Base-by-base conservation (phyloP, 1,284 basidiomycete species). In the Schizophyllum amplum region DNA sequence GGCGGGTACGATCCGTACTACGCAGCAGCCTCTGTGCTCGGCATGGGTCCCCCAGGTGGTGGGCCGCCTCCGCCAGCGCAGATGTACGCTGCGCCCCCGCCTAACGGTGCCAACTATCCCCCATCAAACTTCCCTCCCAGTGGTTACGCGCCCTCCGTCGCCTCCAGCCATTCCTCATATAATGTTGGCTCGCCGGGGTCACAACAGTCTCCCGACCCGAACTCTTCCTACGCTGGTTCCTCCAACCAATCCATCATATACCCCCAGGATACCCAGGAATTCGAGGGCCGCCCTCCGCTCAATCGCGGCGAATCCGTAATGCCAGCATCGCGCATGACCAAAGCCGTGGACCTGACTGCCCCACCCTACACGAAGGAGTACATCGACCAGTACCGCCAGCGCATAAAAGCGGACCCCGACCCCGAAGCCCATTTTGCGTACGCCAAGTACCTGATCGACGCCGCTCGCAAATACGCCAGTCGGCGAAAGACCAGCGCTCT, bases 361-460 rank as follows among this genome's bases (percentile, higher is more conserved):
- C 92, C 92, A 21, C 93, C 93, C 1, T 94, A 86, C 72, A 98
- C 94, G 47, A 98, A 97, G 69, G 90, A 94, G 66, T 98, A 96
- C 68, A 95, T 99, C 62, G 94, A 98, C 68, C 90, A 97, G 68
- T 99, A 99, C 71, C 88, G 97, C 21, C 87, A 90, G 59, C 86
- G 97, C 54, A 98, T 99, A 77, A 99, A 98, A 74, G 88, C 85
- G 51, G 97, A 99, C 71, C 94, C 96, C 0, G 97, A 99, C 68
- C 94, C 96, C 0, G 97, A 99, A 71, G 92, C 95, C n/a, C 97
- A 99, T 69, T 99, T 98, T 71, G 79, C 90, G 21, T 99, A 95
- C 68, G 93, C 94, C 13, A 96, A 96, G 72, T 99, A 99, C 69
- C 85, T 99, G 58, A 96, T 99, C 69, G 97, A 99, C 68, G 97